Evolutionary conservation across 2,329 filamentous ascomycete species (phyloP).

Genomic region (Blastomyces parvus): DNA sequence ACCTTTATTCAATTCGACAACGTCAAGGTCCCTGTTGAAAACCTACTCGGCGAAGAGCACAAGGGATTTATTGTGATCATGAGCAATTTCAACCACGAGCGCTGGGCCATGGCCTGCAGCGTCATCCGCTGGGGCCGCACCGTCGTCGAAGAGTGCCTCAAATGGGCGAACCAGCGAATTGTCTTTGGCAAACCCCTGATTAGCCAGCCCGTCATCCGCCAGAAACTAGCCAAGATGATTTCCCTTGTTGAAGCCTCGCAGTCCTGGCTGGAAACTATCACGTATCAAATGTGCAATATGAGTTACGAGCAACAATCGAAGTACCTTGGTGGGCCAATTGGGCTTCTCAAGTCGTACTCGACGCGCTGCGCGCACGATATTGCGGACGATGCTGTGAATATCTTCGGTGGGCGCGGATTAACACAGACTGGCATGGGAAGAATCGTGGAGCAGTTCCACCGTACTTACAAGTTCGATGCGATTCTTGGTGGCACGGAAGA

Average conservation of each 20-base stretch:
- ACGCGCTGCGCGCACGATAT: constrained; percentile 73
- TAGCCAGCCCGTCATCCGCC: constrained; percentile 51
- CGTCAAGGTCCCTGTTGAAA: constrained; percentile 58
- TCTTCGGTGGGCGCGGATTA: constrained; percentile 72
- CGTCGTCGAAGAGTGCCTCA: constrained; percentile 50
- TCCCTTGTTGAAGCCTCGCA: constrained; percentile 71
- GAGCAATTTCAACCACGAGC: constrained; percentile 64
- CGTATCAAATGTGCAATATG: constrained; percentile 84
- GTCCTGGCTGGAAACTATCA: constrained; percentile 74
- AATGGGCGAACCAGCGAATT: constrained; percentile 55
- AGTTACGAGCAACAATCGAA: constrained; percentile 65
- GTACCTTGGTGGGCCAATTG: constrained; percentile 70
- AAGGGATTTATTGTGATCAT: constrained; percentile 52
- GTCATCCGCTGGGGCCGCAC: constrained; percentile 53
- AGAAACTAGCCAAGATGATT: constrained; percentile 87
- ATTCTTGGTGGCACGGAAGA: constrained; percentile 76
- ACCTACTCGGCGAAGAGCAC: constrained; percentile 60
- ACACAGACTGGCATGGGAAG: constrained; percentile 77
- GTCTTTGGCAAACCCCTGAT: constrained; percentile 53
- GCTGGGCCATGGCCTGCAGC: constrained; percentile 55
- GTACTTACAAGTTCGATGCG: constrained; percentile 72
- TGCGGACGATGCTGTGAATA: constrained; percentile 73
- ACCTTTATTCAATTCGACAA: constrained; percentile 63
- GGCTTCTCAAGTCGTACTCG: constrained; percentile 66
- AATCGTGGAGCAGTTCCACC: constrained; percentile 73